Base-by-base conservation (phyloP, 2,329 filamentous ascomycete genomes). In the Elsinoe arachidis region DNA sequence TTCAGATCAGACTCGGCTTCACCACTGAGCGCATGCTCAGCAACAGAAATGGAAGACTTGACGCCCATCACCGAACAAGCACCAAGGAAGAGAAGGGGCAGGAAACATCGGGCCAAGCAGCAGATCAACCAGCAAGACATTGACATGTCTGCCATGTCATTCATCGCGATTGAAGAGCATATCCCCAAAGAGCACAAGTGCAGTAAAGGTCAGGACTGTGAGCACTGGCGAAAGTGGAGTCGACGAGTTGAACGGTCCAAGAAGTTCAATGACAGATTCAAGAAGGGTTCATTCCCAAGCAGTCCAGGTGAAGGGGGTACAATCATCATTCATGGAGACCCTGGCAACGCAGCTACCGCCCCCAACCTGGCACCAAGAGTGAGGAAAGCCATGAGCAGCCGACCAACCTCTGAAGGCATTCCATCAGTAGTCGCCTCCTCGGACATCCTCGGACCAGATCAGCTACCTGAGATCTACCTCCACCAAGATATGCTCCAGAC, bases 381-480 rank as follows among this genome's bases (percentile, higher is more conserved):
- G 23, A 61, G 58, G 14, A 37, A 53, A 9, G 10, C 53, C 10
- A 53, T 39, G 39, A 74, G 4, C 71, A 80, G 19, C 62, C 83
- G 86, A 43, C 87, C 88, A 10, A 76, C 84, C 23, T 92, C 89
- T 5, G 86, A 93, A 64, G 82, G 82, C 17, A 81, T 86, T 2
- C 88, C 87, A 9, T 96, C 91, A 1, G 79, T 96, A 9, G 86
- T 95, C 55, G 92, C 91, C 23, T 96, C 92, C 0, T 96, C 91
- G 1, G 92, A 96, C 71, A 80, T 95, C 10, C 80, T 97, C 61
- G 91, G 90, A 2, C 86, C 88, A 5, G 81, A 81, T 6, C 71
- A 80, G 35, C 69, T 84, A 11, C 79, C 86, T 19, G 78, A 84
- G 21, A 78, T 91, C 59, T 74, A 73, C 17, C 80, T 96, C 37